Evolutionary conservation across 1,284 basidiomycete species (phyloP), one percentile per base, ranked within the genome.

Genomic region (Sphagnurus paluster): DNA sequence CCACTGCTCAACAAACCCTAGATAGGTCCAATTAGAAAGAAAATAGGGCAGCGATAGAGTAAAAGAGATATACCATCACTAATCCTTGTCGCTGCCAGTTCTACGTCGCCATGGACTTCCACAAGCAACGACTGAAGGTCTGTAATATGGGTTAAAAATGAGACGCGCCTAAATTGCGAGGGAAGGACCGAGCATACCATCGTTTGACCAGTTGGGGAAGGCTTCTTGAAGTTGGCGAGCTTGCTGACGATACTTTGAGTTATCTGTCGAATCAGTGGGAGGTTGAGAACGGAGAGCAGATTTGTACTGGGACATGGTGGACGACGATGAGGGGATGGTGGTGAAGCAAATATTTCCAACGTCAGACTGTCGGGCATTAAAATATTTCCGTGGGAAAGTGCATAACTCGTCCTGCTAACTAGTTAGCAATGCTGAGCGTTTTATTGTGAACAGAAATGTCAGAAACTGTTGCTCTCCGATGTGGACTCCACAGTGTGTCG

Each of bases 1-100:
- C 89, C 92, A 95, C 67, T 90, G 90, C 64, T 86, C 80, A 35
- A 78, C 87, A 55, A 77, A 77, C 59, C 91, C 91, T 93, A 61
- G 3, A 19, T 46, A 44, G 39, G 25, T 11, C 30, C 49, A 55
- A 19, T 48, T 55, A 34, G 51, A 25, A 35, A 33, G 24, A 24
- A 46, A 26, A 34, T 44, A 44, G 21, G 32, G 19, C 39, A 48
- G 41, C 4, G 39, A 42, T 40, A 47, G n/a, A 36, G 49, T 33
- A 47, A 55, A 46, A 45, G 32, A 42, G 19, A 59, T 69, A n/a
- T 9, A 90, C 90, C 91, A 67, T 94, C 91, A 45, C 74, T 80
- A 58, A 95, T 93, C 61, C 87, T 77, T 13, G 78, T 79, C 14
- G 81, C 88, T 46, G 90, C 90, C 42, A 85, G 58, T 58, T 90